Evolutionary conservation across 1,139 yeast genomes (phyloP).

Genomic region (Sugiyamaella japonica): DNA sequence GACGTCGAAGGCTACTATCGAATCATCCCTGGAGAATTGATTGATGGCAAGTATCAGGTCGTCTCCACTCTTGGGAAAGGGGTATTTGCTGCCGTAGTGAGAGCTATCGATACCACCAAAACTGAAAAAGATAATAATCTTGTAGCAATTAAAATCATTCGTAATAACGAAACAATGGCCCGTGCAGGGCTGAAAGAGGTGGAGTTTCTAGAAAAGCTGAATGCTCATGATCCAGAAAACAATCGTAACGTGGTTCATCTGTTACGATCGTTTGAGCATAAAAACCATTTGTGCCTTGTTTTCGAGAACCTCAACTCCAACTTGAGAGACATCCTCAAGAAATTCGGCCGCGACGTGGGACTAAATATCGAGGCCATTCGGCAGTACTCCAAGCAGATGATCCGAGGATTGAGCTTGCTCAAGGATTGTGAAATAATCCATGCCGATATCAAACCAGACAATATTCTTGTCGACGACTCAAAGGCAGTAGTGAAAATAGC

Average conservation of each 20-base stretch:
- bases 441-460: slow-evolving; percentile 89
- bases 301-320: slow-evolving; percentile 78
- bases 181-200: slow-evolving; percentile 81
- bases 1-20: slow-evolving; percentile 87
- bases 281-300: slow-evolving; percentile 84
- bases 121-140: slow-evolving; percentile 38
- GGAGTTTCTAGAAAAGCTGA: slow-evolving; percentile 66
- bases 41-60: slow-evolving; percentile 65
- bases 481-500: slow-evolving; percentile 83
- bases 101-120: slow-evolving; percentile 29
- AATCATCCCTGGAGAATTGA: slow-evolving; percentile 66
- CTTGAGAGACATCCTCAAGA: slow-evolving; percentile 78
- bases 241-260: slow-evolving; percentile 69
- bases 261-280: slow-evolving; percentile 75
- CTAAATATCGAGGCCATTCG: slow-evolving; percentile 64
- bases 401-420: slow-evolving; percentile 73
- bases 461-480: slow-evolving; percentile 72
- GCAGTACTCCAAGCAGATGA: slow-evolving; percentile 75
- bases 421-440: slow-evolving; percentile 80
- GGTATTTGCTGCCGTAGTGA: slow-evolving; percentile 46
- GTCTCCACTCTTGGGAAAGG: slow-evolving; percentile 93
- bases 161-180: slow-evolving; percentile 41
- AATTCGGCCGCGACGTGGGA: slow-evolving; percentile 73
- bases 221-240: slow-evolving; percentile 66
- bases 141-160: slow-evolving; percentile 82